Base-by-base conservation (phyloP, 2,329 filamentous ascomycete species). In the Calonectria multiphialidica region DNA sequence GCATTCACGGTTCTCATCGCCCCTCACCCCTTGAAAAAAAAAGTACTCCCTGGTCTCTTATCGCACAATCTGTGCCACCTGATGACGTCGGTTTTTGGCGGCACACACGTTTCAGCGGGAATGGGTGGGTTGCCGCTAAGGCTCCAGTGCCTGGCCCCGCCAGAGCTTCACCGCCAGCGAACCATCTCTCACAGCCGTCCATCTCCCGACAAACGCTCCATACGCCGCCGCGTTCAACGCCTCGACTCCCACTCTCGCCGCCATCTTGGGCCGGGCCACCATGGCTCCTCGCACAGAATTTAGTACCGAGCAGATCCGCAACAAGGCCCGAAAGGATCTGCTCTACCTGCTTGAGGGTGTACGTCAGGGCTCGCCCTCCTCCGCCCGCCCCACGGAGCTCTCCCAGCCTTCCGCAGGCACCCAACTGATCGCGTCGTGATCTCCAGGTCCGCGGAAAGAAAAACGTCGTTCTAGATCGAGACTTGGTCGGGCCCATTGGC, bases 361-460 rank as follows among this genome's bases (percentile, higher is more conserved):
- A 93, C 91, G 95, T 94, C 28, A 82, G 77, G 75, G 74, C 75
- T 77, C 72, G 72, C 84, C 86, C 74, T 37, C 40, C 64, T 63
- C 55, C 40, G 68, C 63, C 30, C 44, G n/a, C 49, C 69, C 69
- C 69, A 47, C 69, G 69, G 23, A 70, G 49, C 62, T 67, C 44
- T 66, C 75, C 71, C 44, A 66, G 66, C 73, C 42, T 49, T 62
- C 64, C 64, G 72, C 66, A 63, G 64, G 53, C 72, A 77, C 71
- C 73, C 69, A 37, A 66, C 72, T 75, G 71, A 73, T 66, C 65
- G 23, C 42, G 61, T 59, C 49, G 35, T 53, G n/a, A 65, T 42
- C 62, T 53, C 71, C 81, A 99, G 97, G 95, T 98, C 76, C 94
- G 96, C 82, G 97, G 97, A 78, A 99, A 98, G 91, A 99, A 99